Evolutionary conservation across 2,329 filamentous ascomycete genomes (phyloP), one percentile per base, ranked within the genome.

Genomic region (Trichoderma semiorbis): DNA sequence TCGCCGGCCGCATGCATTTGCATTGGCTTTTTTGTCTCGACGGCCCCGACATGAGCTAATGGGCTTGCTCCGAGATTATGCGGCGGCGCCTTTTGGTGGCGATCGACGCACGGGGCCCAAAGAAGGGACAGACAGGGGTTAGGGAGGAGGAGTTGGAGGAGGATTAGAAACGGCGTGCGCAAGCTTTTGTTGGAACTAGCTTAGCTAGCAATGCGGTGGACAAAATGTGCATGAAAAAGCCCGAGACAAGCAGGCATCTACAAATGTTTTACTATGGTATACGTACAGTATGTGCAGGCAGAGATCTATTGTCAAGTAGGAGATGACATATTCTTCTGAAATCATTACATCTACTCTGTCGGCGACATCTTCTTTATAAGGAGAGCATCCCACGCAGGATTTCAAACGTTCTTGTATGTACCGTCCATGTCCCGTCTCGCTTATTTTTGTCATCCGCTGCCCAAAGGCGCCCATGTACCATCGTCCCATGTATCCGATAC

Each of bases 61-160:
- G 53, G 65, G 28, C 63, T 55, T 57, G 62, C 66, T 61, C 55
- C 36, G 36, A 60, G 66, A 61, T 69, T 60, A 28, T 61, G 57
- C 55, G 43, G 47, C 47, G 47, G 47, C 47, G 47, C 21, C 21
- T 24, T 47, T 28, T 53, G 43, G 66, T 62, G 67, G 67, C 67
- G 67, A 69, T 69, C 67, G 67, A 62, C 67, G 39, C 57, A 69
- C 58, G 39, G 57, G 66, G 66, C 30, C 30, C 30, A 47, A 55
- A 36, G 16, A 30, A 24, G 36, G 26, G 28, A 39, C 55, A 36
- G 55, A 39, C 39, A 43, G 66, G 50, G 65, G 65, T 5, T 24
- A 16, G 21, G 21, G 63, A 21, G 5, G 18, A n/a, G 57, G 16
- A 18, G 30, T 58, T 21, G 28, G n/a, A 30, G 24, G 28, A 30